These are phyloP conservation scores for Fusarium mundagurra DNA, from an alignment of 2,329 filamentous ascomycete species.

Conservation along the genomic window DNA sequence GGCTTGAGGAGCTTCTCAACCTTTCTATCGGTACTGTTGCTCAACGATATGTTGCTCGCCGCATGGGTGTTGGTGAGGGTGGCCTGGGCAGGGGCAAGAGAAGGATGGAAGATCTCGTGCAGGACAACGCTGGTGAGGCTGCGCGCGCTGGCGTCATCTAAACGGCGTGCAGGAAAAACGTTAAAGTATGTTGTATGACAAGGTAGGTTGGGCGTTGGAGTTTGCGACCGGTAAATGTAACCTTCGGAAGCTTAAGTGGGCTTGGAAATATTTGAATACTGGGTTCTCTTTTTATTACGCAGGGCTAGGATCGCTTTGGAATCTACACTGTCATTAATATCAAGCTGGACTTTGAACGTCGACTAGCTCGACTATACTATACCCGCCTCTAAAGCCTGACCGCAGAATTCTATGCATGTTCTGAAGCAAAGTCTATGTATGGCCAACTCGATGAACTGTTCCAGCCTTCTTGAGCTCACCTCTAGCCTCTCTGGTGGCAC, in stretches of 20 bases:
- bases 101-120: constrained; percentile 64
- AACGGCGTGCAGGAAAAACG: constrained; percentile 9
- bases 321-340: constrained; percentile 18
- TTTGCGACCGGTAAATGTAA: constrained; percentile 30
- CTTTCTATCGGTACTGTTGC: constrained; percentile 86
- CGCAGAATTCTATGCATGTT: neutral
- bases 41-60: constrained; percentile 90
- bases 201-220: constrained; percentile 40
- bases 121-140: constrained; percentile 67
- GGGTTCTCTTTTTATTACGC: constrained; percentile 10
- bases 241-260: constrained; percentile 21
- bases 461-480: constrained; percentile 47
- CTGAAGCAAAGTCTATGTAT: constrained; percentile 1
- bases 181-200: constrained; percentile 21
- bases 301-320: constrained; percentile 16
- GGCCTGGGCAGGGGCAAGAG: constrained; percentile 70
- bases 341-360: neutral
- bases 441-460: constrained; percentile 38
- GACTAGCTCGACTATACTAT: neutral
- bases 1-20: constrained; percentile 88
- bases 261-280: constrained; percentile 31
- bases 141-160: constrained; percentile 67
- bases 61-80: constrained; percentile 95
- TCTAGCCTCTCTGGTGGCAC: constrained; percentile 66
- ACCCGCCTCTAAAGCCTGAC: neutral